Evolutionary conservation across 257 asterid species (phyloP), one percentile per base, ranked within the genome.

Genomic region (Nicotiana sylvestris): DNA sequence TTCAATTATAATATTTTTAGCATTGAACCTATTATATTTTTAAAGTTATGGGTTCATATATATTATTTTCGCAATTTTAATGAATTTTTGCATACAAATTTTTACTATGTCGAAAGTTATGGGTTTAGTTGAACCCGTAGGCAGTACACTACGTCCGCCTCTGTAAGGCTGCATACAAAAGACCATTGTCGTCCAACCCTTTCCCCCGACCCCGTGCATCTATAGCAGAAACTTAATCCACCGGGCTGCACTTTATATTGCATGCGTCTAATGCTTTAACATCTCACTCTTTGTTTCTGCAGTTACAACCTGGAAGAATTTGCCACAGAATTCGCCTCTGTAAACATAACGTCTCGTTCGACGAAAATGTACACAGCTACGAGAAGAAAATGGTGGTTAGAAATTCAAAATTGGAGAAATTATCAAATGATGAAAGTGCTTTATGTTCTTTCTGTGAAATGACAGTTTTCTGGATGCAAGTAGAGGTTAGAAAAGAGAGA

Each of bases 381-480:
- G 68, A 29, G 65, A 64, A 68, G 35, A 21, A 76, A 76, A 66
- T 81, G 80, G 76, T 76, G 37, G 67, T 17, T 61, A 33, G 10
- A 83, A 83, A 77, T 76, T 65, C 32, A 7, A 83, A 62, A 25
- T 15, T 60, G 83, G 79, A 80, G 68, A 21, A 53, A 18, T 32
- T n/a, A 17, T 11, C 4, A 25, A 39, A 25, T 9, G 81, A 46
- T 9, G 86, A 72, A 25, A 72, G 12, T 16, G 6, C 83, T 33
- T 46, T 83, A 15, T 86, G 88, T 64, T 58, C 88, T 15, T 58
- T 81, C 56, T 86, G 88, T 49, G 85, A 86, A 79, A 86, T 81
- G 88, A 74, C 82, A 11, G 88, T 83, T 82, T 83, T 86, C 68
- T 86, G 88, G 88, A 83, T 86, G 70, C 85, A 86, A 81, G 86